Evolutionary conservation across 2,329 filamentous ascomycete species (phyloP), one percentile per base, ranked within the genome.

Genomic region (Cladosporium halotolerans): DNA sequence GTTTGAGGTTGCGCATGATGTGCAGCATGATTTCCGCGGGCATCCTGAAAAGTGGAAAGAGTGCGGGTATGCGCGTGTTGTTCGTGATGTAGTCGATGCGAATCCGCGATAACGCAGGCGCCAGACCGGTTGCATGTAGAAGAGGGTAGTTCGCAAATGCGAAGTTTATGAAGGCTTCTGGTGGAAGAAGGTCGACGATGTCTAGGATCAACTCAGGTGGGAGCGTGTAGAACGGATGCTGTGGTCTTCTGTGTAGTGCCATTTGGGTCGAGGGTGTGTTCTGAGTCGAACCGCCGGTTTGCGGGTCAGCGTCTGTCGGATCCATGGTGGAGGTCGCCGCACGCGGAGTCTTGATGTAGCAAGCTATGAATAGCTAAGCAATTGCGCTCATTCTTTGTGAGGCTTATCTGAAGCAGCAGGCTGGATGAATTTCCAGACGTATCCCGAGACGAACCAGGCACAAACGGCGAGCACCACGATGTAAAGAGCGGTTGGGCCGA

Each of bases 401-500:
- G 49, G 32, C 54, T 63, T 67, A 23, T 16, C 18, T 14, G 41
- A 16, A 18, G 55, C 32, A n/a, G 51, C 47, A 18, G 60, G 38
- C 23, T 54, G 56, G 28, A 70, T 56, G 39, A 51, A 60, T 23
- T 9, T 59, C 66, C 70, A 75, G 46, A 79, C 69, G 56, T 66
- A 65, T 9, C 65, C 70, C 2, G 78, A 80, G 1, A 82, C 55
- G 45, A 76, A 74, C 69, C 77, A 79, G 28, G 76, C 74, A 38
- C 72, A 60, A 36, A 77, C 57, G 9, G 82, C 81, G 51, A 95
- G 78, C 3, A 80, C 60, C 3, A 78, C 62, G 51, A 95, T 77
- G 69, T 90, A 95, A 34, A 72, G 73, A 10, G 81, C 81, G 1
- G 86, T 92, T 16, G 88, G 84, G 18, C 86, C 64, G 13, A 97